Evolutionary conservation across 495 filamentous ascomycete genomes (phyloP).

Genomic region (Trichoderma asperelloides): DNA sequence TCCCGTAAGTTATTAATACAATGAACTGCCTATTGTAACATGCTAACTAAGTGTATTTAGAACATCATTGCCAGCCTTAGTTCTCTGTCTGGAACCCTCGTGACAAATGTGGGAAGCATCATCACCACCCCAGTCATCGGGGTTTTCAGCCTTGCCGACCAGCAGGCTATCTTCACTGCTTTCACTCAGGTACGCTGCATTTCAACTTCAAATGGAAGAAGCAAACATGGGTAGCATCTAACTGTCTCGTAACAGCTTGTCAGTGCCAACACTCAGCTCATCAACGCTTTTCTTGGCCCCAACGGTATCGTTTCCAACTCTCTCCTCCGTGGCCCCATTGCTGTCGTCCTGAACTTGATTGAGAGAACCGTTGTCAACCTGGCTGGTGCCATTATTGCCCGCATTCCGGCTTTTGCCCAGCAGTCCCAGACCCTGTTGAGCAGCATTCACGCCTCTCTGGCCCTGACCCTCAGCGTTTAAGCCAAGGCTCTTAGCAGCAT

Average conservation of each 20-base stretch:
- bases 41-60: background rate
- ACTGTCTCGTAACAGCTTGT: background rate
- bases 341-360: background rate
- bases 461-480: background rate
- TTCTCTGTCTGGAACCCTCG: background rate
- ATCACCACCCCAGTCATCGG: background rate
- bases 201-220: background rate
- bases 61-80: background rate
- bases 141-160: background rate
- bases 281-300: background rate
- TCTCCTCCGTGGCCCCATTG: slow-evolving; percentile 1
- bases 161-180: background rate
- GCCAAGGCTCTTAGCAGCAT: background rate
- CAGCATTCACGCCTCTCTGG: background rate
- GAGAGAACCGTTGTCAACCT: background rate
- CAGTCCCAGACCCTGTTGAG: background rate
- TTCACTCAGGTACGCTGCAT: background rate
- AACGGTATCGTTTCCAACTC: background rate
- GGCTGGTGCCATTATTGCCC: background rate
- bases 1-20: background rate
- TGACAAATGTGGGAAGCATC: background rate
- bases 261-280: background rate
- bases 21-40: background rate
- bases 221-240: background rate
- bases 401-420: background rate